phyloP scores from a whole-genome alignment of 352 stramenopile species.

The Phytophthora sp. region DNA sequence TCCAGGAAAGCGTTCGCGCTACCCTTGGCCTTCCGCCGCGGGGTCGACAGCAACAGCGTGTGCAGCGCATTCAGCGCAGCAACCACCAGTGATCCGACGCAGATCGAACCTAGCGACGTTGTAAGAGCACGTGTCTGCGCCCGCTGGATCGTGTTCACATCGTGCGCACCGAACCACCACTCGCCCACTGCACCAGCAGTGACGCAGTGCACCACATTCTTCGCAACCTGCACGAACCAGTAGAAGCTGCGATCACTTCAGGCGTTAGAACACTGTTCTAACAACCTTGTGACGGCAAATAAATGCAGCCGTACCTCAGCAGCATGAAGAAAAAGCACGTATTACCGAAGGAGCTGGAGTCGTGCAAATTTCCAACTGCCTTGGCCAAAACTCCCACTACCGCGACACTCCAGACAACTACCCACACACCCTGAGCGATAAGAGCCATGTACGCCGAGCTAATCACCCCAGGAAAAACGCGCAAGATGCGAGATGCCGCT shows the following conservation, averaged over 20 bases:
- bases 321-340: constrained; percentile 86
- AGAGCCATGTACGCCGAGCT: constrained; percentile 71
- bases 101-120: constrained; percentile 85
- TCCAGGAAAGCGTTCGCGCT: constrained; percentile 85
- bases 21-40: constrained; percentile 63
- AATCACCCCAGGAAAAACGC: constrained; percentile 77
- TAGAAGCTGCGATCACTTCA: constrained; percentile 51
- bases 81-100: constrained; percentile 82
- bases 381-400: constrained; percentile 78
- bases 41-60: constrained; percentile 68
- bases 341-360: constrained; percentile 72
- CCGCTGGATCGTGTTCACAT: constrained; percentile 74
- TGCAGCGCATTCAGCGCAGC: constrained; percentile 71
- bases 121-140: constrained; percentile 68
- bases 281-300: not conserved
- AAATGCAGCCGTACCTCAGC: constrained; percentile 54
- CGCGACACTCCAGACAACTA: constrained; percentile 76
- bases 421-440: constrained; percentile 68
- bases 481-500: constrained; percentile 71
- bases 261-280: not conserved
- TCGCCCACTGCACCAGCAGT: constrained; percentile 79
- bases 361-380: constrained; percentile 49
- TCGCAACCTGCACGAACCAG: constrained; percentile 86
- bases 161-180: constrained; percentile 86
- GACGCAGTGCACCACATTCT: constrained; percentile 89